Percentiles rank a stretch among this genome's conserved stretches.
Evolutionary conservation across 164 flowering plant species (phyloP).

Genomic region (Piper betle): DNA sequence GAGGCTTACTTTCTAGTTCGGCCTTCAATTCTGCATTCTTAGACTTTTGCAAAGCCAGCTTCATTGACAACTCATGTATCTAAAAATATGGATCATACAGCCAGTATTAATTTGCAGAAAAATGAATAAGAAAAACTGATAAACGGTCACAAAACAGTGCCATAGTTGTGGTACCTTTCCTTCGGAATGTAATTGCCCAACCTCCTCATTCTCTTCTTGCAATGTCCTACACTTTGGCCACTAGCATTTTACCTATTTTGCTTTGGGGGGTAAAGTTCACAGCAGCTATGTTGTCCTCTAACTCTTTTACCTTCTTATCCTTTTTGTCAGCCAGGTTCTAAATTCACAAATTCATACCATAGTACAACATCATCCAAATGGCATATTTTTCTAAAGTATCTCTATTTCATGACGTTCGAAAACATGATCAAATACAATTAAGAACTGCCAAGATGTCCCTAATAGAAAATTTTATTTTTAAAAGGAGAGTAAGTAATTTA

Average conservation of each 20-base stretch:
- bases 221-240: constrained; percentile 93
- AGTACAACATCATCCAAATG: not conserved
- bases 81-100: constrained; percentile 2
- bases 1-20: constrained; percentile 76
- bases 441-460: too few species aligned
- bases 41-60: constrained; percentile 76
- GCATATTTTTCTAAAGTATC: too few species aligned
- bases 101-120: not conserved
- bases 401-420: too few species aligned
- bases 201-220: constrained; percentile 97
- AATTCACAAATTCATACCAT: not conserved
- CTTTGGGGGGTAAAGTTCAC: constrained; percentile 83
- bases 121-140: not conserved
- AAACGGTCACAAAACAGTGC: not conserved
- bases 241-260: constrained; percentile 92
- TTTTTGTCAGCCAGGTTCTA: constrained; percentile 95
- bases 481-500: too few species aligned
- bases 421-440: too few species aligned
- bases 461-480: too few species aligned
- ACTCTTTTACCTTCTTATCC: constrained; percentile 87
- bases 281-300: constrained; percentile 84
- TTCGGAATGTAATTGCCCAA: constrained; percentile 83
- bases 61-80: constrained; percentile 45
- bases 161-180: constrained; percentile 58
- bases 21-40: constrained; percentile 72